phyloP scores from a whole-genome alignment of 2,329 filamentous ascomycete species.

The Monosporascus ibericus region DNA sequence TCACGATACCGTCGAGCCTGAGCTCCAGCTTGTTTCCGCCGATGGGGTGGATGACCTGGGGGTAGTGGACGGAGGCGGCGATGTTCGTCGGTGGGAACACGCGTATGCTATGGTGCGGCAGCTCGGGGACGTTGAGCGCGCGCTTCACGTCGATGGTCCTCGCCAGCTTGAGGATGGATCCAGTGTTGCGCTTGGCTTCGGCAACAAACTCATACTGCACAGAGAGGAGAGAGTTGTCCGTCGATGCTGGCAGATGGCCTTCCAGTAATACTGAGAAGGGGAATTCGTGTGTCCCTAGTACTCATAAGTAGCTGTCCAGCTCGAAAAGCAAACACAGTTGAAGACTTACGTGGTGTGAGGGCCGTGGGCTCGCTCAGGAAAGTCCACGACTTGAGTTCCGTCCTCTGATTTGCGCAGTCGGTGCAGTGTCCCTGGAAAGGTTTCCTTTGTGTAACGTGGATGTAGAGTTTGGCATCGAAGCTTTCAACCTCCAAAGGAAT shows the following conservation, averaged over 20 bases:
- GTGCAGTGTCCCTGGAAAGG: slow-evolving; percentile 74
- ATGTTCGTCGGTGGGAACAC: slow-evolving; percentile 96
- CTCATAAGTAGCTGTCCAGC: slow-evolving; percentile 13
- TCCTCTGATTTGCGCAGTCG: slow-evolving; percentile 66
- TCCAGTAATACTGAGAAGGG: slow-evolving; percentile 85
- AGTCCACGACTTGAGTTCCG: slow-evolving; percentile 72
- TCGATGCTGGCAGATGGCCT: slow-evolving; percentile 79
- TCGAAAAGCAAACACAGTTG: background rate
- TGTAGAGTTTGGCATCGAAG: slow-evolving; percentile 66
- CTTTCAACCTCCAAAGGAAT: slow-evolving; percentile 60
- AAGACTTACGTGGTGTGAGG: slow-evolving; percentile 41
- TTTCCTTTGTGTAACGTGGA: slow-evolving; percentile 70
- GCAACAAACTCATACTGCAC: slow-evolving; percentile 77
- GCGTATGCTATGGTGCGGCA: slow-evolving; percentile 82
- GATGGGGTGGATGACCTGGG: slow-evolving; percentile 78
- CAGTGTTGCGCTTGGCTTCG: slow-evolving; percentile 54
- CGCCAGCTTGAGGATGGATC: slow-evolving; percentile 54
- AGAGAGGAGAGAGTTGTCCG: slow-evolving; percentile 64
- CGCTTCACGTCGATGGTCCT: slow-evolving; percentile 70
- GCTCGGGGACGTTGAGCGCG: slow-evolving; percentile 65
- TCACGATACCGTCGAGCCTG: slow-evolving; percentile 79
- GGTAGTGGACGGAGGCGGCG: slow-evolving; percentile 76
- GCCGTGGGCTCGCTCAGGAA: slow-evolving; percentile 57
- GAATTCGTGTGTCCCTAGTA: slow-evolving; percentile 63
- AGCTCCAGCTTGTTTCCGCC: slow-evolving; percentile 74